Evolutionary conservation across 2,329 filamentous ascomycete species (phyloP).

Genomic region (Exophiala bonariae): DNA sequence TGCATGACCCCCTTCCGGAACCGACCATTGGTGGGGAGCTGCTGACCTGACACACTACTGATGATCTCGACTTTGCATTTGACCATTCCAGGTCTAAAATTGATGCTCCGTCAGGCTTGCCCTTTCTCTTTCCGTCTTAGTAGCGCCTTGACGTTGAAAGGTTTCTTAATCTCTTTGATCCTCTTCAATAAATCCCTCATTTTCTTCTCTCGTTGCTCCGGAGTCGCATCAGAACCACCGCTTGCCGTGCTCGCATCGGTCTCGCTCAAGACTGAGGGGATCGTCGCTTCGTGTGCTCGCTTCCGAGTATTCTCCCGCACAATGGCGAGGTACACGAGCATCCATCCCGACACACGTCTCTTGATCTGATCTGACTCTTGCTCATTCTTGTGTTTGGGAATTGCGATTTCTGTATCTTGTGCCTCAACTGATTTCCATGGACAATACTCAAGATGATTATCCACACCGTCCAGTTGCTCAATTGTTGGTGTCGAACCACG

Average conservation of each 20-base stretch:
- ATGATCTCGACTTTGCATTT: too few relatives aligned
- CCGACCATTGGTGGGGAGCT: too few relatives aligned
- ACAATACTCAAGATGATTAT: slow-evolving; percentile 80
- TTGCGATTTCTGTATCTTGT: slow-evolving; percentile 25
- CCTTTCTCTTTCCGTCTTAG: slow-evolving; percentile 24
- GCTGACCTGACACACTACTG: too few relatives aligned
- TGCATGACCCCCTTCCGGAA: too few relatives aligned
- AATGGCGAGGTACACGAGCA: slow-evolving; percentile 24
- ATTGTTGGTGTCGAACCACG: slow-evolving; percentile 61
- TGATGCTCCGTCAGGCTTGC: slow-evolving; percentile 7
- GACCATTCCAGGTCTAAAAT: too few relatives aligned
- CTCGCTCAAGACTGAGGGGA: slow-evolving; percentile 9
- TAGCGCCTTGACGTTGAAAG: slow-evolving; percentile 29
- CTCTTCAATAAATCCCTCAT: slow-evolving; percentile 33
- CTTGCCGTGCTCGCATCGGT: background rate
- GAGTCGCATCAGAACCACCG: slow-evolving; percentile 11
- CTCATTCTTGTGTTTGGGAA: slow-evolving; percentile 3
- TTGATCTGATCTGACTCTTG: slow-evolving; percentile 12
- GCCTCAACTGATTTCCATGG: slow-evolving; percentile 58
- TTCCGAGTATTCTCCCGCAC: slow-evolving; percentile 21
- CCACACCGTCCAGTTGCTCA: slow-evolving; percentile 66
- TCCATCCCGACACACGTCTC: slow-evolving; percentile 25
- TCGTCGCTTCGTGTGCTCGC: slow-evolving; percentile 3
- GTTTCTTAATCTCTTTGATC: slow-evolving; percentile 36
- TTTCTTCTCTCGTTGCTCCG: slow-evolving; percentile 32